Evolutionary conservation across 2,329 filamentous ascomycete genomes (phyloP), one percentile per base, ranked within the genome.

Genomic region (Trichoderma simmonsii): DNA sequence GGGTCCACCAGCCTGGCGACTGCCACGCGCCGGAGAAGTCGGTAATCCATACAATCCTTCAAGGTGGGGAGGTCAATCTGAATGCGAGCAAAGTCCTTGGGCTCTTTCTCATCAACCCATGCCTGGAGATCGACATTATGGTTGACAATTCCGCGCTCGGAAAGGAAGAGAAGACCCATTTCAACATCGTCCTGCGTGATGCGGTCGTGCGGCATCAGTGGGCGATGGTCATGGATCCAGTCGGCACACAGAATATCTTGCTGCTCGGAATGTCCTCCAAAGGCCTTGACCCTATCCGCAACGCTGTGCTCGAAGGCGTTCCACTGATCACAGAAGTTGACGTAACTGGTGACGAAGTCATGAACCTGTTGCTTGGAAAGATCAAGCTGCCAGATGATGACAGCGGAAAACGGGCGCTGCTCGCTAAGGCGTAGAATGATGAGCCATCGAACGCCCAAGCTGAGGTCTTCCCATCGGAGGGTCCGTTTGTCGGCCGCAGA

Each of bases 321-420:
- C 68, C 68, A 71, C 60, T 64, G 48, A 30, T 71, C 68, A 18
- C 56, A 64, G 30, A n/a, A 24, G 26, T 43, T 39, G 26, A 71
- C n/a, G 15, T 71, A 71, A 7, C 24, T 24, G 39, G 60, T 43
- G 28, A 64, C 15, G 5, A 71, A 71, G 8, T 64, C 61, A 18
- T 71, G 48, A 26, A 71, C 24, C 30, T 70, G 68, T 7, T 21
- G 18, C 30, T 48, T 57, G 26, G 18, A 24, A 21, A 71, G 68
- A 14, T 51, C 48, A 8, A 71, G 61, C 8, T 30, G 43, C 11
- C n/a, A 64, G 6, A 57, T 26, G 3, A 64, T 54, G 24, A 18
- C 61, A 3, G n/a, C 54, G 14, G 24, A 26, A 59, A 71, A 71
- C 3, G 61, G 24, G 7, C 30, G 34, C 32, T 56, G 39, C 21